These are phyloP conservation scores for Gossypium davidsonii DNA, from an alignment of 441 rosid genomes.

Conservation along the genomic window DNA sequence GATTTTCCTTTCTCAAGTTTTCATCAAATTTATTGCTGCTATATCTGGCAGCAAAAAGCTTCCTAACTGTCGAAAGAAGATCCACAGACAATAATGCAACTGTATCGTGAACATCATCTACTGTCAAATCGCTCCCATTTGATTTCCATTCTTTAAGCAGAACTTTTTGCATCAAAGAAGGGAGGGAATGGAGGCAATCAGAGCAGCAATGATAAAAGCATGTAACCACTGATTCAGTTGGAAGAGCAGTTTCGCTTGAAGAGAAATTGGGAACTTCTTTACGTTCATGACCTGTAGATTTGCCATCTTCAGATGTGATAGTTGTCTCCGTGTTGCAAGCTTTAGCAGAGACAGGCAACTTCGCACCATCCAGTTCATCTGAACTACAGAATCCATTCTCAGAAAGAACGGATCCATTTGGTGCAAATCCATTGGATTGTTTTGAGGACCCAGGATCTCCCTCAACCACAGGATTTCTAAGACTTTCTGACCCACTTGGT, in stretches of 20 bases:
- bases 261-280: constrained; percentile 9
- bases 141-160: constrained; percentile 41
- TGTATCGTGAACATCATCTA: constrained; percentile 62
- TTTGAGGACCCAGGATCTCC: constrained; percentile 21
- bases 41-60: constrained; percentile 26
- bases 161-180: constrained; percentile 41
- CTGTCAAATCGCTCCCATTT: constrained; percentile 31
- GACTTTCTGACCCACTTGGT: constrained; percentile 19
- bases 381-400: constrained; percentile 29
- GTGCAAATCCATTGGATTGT: constrained; percentile 27
- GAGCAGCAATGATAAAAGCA: constrained; percentile 76
- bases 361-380: constrained; percentile 17
- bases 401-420: constrained; percentile 15
- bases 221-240: constrained; percentile 29
- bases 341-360: constrained; percentile 13
- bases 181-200: constrained; percentile 48
- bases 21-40: constrained; percentile 20
- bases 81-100: constrained; percentile 65
- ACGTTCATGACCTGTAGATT: constrained; percentile 17
- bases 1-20: constrained; percentile 20
- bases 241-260: constrained; percentile 21
- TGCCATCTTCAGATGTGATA: constrained; percentile 20
- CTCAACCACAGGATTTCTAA: constrained; percentile 10
- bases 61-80: constrained; percentile 48
- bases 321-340: constrained; percentile 6